Base-by-base conservation (phyloP, 768 basidiomycete species). In the Lentinula edodes region DNA sequence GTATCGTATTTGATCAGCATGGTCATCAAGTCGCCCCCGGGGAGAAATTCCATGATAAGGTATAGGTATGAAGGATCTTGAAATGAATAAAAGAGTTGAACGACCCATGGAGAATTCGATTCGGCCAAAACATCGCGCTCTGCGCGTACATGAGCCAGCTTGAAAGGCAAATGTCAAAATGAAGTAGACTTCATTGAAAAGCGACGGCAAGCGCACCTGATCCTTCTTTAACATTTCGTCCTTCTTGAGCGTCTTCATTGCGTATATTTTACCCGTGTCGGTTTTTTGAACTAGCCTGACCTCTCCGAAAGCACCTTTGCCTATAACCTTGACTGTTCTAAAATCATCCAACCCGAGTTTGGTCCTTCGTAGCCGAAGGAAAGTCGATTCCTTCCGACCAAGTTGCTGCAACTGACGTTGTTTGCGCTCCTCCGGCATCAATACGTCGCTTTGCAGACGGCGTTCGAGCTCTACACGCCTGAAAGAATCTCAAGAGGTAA, bases 1-100 rank as follows among this genome's bases (percentile, higher is more conserved):
- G 95, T 97, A 72, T 98, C 97, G 75, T 98, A 98, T 75, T 98
- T 98, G 81, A 98, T 98, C 61, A 98, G 81, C 96, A 98, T 98
- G 4, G 95, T 97, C 97, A 99, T 98, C 63, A 98, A 80, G 72
- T 99, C 97, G 36, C 97, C 97, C 51, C 97, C 97, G 60, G 96
- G 95, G 51, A 99, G 80, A 74, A 96, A 99, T 76, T 98, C 97
- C 97, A 98, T 98, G 78, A 98, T 91, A 59, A 99, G 81, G 76
- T 98, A 99, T 28, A 99, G 83, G 67, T 90, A 93, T 57, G 88
- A 78, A 1, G 90, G 78, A 72, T 98, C 97, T 72, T 98, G 97
- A 80, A 98, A 98, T n/a, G 95, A 97, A 75, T 96, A 98, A 75
- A 84, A 98, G 20, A 98, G 83, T 70, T 97, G 93, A 6, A 98